Conservation (phyloP, 768 basidiomycete species). For the Suillus cothurnatus region DNA sequence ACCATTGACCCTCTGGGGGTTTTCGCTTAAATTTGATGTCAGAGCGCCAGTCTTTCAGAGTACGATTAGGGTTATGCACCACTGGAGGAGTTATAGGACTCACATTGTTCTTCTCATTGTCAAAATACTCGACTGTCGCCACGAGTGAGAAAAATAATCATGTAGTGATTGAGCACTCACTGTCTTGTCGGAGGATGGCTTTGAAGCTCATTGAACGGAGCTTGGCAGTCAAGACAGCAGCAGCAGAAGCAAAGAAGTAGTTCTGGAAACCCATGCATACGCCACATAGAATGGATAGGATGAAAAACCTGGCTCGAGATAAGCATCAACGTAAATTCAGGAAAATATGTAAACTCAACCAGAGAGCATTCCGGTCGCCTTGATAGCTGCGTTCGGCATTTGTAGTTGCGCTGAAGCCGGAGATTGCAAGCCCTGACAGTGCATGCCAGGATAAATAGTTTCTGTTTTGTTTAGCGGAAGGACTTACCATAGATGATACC, state of each 20-base stretch:
- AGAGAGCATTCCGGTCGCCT: conserved; percentile 2
- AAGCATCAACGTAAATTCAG: conserved; percentile 28
- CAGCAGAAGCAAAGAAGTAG: conserved; percentile 34
- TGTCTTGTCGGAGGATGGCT: conserved; percentile 47
- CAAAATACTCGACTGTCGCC: conserved; percentile 27
- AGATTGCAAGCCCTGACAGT: background rate
- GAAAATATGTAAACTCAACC: conserved; percentile 24
- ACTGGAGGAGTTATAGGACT: background rate
- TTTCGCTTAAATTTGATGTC: conserved; percentile 78
- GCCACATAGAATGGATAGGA: conserved; percentile 38
- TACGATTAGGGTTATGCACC: background rate
- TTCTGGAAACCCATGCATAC: conserved; percentile 40
- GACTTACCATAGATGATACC: conserved; percentile 20
- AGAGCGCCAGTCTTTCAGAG: conserved; percentile 68
- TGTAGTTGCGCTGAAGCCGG: conserved; percentile 15
- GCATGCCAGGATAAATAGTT: background rate
- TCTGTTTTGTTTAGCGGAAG: conserved; percentile 7
- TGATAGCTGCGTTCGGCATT: background rate
- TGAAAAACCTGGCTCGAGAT: conserved; percentile 36
- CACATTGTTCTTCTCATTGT: conserved; percentile 40
- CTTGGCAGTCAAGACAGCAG: conserved; percentile 40
- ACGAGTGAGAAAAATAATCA: too few species aligned
- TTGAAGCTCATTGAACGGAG: conserved; percentile 41
- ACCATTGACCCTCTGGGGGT: conserved; percentile 88
- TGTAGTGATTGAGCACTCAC: conserved; percentile 24